phyloP scores from a whole-genome alignment of 495 filamentous ascomycete genomes.

The Penicillium egyptiacum region DNA sequence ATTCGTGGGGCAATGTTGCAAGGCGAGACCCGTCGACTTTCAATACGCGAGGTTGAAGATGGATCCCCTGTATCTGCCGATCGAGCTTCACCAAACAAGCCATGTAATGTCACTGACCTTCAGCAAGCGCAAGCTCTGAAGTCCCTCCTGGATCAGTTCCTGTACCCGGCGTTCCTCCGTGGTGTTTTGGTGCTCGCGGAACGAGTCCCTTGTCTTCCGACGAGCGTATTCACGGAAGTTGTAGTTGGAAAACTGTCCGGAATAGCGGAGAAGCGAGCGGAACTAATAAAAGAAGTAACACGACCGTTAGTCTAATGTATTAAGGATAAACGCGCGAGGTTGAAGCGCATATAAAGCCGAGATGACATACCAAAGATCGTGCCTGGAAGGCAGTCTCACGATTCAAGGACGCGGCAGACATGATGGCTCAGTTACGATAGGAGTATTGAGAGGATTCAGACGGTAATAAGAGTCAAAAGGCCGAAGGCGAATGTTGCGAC shows the following conservation, averaged over 20 bases:
- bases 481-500: not conserved
- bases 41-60: not conserved
- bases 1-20: not conserved
- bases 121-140: constrained; percentile 84
- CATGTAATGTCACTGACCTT: constrained; percentile 64
- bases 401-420: constrained; percentile 54
- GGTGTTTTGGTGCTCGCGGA: constrained; percentile 70
- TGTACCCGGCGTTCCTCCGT: constrained; percentile 76
- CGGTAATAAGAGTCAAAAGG: constrained; percentile 35
- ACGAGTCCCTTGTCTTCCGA: constrained; percentile 83
- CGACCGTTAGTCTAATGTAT: not conserved
- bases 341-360: not conserved
- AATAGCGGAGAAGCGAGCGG: constrained; percentile 85
- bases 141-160: constrained; percentile 82
- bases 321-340: not conserved
- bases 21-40: not conserved
- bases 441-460: constrained; percentile 25
- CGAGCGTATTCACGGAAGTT: constrained; percentile 97
- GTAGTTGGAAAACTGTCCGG: constrained; percentile 85
- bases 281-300: constrained; percentile 54
- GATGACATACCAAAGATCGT: constrained; percentile 63
- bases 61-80: not conserved
- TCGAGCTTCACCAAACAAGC: not conserved
- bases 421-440: constrained; percentile 17
- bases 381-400: constrained; percentile 69